Conservation (phyloP, 2,329 filamentous ascomycete genomes). For the Arachnopeziza araneosa region DNA sequence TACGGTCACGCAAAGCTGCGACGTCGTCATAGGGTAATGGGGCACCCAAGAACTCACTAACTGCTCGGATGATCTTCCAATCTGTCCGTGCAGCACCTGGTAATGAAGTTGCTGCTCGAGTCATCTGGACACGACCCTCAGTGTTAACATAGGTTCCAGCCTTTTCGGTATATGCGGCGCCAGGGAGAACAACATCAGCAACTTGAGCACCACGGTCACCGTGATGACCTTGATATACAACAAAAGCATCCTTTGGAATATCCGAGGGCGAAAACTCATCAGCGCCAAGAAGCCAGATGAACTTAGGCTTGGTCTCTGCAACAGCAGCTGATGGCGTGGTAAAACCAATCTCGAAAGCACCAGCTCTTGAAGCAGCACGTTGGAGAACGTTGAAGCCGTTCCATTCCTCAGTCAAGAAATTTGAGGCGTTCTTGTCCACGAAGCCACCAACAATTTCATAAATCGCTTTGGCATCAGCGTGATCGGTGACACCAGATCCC, state of each 20-base stretch:
- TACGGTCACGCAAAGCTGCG: conserved; percentile 80
- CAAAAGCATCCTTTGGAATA: conserved; percentile 91
- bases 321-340: conserved; percentile 77
- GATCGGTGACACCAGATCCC: conserved; percentile 86
- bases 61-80: conserved; percentile 97
- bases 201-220: conserved; percentile 90
- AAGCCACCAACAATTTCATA: conserved; percentile 88
- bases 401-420: conserved; percentile 87
- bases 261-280: conserved; percentile 83
- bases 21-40: conserved; percentile 92
- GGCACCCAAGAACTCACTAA: conserved; percentile 81
- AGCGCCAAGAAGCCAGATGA: conserved; percentile 93
- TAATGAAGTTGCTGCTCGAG: conserved; percentile 79
- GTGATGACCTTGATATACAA: conserved; percentile 97
- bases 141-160: conserved; percentile 95
- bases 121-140: conserved; percentile 92
- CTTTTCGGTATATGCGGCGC: conserved; percentile 96
- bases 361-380: conserved; percentile 83
- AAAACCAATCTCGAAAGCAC: conserved; percentile 95
- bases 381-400: conserved; percentile 97
- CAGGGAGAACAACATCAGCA: conserved; percentile 88
- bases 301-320: conserved; percentile 82
- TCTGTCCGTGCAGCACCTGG: conserved; percentile 89
- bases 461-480: conserved; percentile 83
- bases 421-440: conserved; percentile 86